Evolutionary conservation across 306 rosid species (phyloP).

Genomic region (Psophocarpus tetragonolobus): DNA sequence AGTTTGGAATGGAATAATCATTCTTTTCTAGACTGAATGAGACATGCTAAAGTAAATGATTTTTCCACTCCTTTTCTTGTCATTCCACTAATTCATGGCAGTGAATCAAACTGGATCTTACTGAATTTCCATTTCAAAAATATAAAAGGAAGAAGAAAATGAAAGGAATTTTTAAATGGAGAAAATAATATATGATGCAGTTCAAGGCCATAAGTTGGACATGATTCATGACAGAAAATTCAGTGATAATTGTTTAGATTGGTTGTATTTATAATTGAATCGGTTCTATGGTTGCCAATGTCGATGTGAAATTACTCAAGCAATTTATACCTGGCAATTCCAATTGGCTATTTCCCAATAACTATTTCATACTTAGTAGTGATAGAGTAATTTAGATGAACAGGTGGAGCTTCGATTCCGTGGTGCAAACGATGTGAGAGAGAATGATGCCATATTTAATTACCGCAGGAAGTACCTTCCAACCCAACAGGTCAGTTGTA

Average conservation of each 20-base stretch:
- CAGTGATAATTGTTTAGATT: conserved; percentile 15
- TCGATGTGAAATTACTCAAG: neutral
- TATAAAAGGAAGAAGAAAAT: neutral
- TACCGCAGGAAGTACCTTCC: conserved; percentile 96
- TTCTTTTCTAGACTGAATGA: neutral
- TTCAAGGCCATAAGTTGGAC: neutral
- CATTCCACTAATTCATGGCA: conserved; percentile 7
- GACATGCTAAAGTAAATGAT: conserved; percentile 1
- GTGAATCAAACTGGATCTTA: neutral
- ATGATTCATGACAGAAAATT: neutral
- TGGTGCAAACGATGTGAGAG: conserved; percentile 62
- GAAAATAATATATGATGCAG: neutral
- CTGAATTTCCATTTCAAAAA: neutral
- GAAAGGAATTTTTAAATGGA: neutral
- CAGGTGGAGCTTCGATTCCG: conserved; percentile 86
- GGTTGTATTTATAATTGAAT: neutral
- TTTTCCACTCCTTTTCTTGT: neutral
- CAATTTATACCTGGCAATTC: neutral
- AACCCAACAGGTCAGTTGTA: conserved; percentile 78
- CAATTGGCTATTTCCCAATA: conserved; percentile 2
- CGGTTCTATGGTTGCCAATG: neutral
- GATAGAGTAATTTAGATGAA: conserved; percentile 34
- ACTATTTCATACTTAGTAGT: conserved; percentile 22
- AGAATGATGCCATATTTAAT: conserved; percentile 95
- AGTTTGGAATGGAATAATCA: neutral